These are phyloP conservation scores for Cladosporium sp. DNA, from an alignment of 2,329 filamentous ascomycete genomes.

Conservation along the genomic window DNA sequence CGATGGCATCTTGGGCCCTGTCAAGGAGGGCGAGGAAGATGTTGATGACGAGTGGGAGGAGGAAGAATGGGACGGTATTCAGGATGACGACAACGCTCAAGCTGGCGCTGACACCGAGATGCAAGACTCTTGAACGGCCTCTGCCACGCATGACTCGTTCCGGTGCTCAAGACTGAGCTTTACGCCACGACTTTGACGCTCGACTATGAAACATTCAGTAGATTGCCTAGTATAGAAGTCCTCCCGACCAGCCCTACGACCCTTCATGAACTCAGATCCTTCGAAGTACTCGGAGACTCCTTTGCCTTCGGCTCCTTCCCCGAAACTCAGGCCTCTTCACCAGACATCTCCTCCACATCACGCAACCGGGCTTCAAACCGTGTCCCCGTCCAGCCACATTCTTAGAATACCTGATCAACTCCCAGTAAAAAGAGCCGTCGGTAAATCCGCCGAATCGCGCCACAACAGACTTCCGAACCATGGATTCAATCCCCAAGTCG, in stretches of 20 bases:
- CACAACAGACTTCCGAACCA: slow-evolving; percentile 14
- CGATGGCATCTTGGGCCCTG: slow-evolving; percentile 44
- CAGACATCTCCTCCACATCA: slow-evolving; percentile 10
- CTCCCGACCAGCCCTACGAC: not conserved
- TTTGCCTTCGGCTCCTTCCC: not conserved
- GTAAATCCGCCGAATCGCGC: slow-evolving; percentile 21
- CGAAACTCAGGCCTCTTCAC: slow-evolving; percentile 5
- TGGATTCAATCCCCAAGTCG: slow-evolving; percentile 55
- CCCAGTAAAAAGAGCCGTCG: slow-evolving; percentile 20
- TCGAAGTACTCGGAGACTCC: not conserved
- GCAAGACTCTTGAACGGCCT: slow-evolving; percentile 30
- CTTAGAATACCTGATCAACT: not conserved
- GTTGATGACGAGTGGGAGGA: slow-evolving; percentile 40
- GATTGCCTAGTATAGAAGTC: slow-evolving; percentile 8
- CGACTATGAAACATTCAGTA: not conserved
- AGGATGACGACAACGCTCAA: slow-evolving; percentile 38
- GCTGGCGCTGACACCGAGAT: slow-evolving; percentile 36
- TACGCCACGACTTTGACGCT: not conserved
- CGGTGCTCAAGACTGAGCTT: not conserved
- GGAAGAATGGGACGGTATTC: slow-evolving; percentile 38
- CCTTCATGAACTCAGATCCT: not conserved
- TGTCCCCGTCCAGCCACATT: not conserved
- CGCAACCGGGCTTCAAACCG: not conserved
- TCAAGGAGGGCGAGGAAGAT: slow-evolving; percentile 44
- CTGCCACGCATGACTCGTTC: not conserved